Base-by-base conservation (phyloP, 257 asterid genomes). In the Gardenia jasminoides region DNA sequence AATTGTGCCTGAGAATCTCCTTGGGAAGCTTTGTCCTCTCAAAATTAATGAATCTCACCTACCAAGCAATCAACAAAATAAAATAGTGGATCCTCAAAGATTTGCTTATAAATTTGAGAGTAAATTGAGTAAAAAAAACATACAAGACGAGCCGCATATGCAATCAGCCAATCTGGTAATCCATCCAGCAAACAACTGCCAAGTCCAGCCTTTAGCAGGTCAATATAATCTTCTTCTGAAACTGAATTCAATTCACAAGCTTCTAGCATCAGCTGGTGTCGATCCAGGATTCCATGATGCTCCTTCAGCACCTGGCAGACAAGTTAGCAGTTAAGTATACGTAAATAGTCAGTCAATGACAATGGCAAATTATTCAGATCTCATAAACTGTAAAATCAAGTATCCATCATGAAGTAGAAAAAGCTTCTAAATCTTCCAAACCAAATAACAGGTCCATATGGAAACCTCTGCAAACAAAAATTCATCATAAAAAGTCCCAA, bases 141-240 rank as follows among this genome's bases (percentile, higher is more conserved):
- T 82, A 96, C 99, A 92, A 96, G 87, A 74, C 93, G 94, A 74
- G 99, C 99, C 50, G 97, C 58, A 86, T 93, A 96, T 79, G 97
- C 96, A 84, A 96, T 90, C 81, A 96, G 87, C 99, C 99, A 96
- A 82, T 93, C 95, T 52, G 99, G 99, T 80, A 96, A 79, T 66
- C 98, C 99, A 82, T 96, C 98, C 78, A 96, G 98, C 86, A 96
- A 89, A 87, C 99, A 96, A 82, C 97, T 96, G 71, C 99, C 99
- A 72, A 96, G 91, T 76, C 99, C 99, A 76, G 99, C 99, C 88
- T 88, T 91, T 61, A 96, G 88, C 80, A 96, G 88, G 33, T 92
- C 99, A 80, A 93, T 92, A 77, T 91, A 92, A 84, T 96, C 99
- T 83, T 96, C 99, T 83, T 96, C 99, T 59, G 96, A 89, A 78